phyloP scores from a whole-genome alignment of 495 filamentous ascomycete genomes.

The Aspergillus asperescens region DNA sequence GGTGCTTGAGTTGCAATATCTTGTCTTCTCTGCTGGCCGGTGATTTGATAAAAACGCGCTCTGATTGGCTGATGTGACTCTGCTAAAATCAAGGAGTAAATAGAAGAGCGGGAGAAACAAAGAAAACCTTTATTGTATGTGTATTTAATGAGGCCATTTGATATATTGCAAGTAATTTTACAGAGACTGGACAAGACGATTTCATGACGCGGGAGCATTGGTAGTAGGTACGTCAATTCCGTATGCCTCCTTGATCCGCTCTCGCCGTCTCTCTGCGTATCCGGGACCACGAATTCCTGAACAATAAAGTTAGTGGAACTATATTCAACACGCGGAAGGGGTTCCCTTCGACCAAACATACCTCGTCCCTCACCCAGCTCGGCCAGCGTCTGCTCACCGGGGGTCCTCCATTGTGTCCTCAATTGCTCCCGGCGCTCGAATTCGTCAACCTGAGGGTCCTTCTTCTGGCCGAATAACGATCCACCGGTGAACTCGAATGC shows the following conservation, averaged over 20 bases:
- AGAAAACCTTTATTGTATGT: slow-evolving; percentile 17
- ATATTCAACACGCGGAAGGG: background rate
- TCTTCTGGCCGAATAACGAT: slow-evolving; percentile 50
- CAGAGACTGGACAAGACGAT: slow-evolving; percentile 24
- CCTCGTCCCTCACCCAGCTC: slow-evolving; percentile 88
- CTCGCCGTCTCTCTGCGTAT: slow-evolving; percentile 78
- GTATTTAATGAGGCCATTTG: slow-evolving; percentile 32
- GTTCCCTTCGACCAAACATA: slow-evolving; percentile 35
- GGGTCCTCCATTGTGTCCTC: slow-evolving; percentile 66
- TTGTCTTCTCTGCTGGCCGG: slow-evolving; percentile 16
- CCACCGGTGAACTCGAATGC: slow-evolving; percentile 77
- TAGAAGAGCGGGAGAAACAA: background rate
- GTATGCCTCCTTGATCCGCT: slow-evolving; percentile 84
- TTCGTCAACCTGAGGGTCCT: slow-evolving; percentile 63
- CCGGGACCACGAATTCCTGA: slow-evolving; percentile 77
- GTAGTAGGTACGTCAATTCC: slow-evolving; percentile 69
- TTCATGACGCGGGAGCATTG: slow-evolving; percentile 40
- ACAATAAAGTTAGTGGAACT: slow-evolving; percentile 23
- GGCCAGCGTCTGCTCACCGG: slow-evolving; percentile 75
- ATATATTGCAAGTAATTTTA: slow-evolving; percentile 41
- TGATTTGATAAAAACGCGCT: slow-evolving; percentile 14
- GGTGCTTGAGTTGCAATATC: no score
- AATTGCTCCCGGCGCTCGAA: slow-evolving; percentile 72
- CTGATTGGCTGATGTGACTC: background rate
- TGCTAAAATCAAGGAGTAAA: background rate